Conservation (phyloP, 768 basidiomycete genomes). For the Tricholoma sp. region DNA sequence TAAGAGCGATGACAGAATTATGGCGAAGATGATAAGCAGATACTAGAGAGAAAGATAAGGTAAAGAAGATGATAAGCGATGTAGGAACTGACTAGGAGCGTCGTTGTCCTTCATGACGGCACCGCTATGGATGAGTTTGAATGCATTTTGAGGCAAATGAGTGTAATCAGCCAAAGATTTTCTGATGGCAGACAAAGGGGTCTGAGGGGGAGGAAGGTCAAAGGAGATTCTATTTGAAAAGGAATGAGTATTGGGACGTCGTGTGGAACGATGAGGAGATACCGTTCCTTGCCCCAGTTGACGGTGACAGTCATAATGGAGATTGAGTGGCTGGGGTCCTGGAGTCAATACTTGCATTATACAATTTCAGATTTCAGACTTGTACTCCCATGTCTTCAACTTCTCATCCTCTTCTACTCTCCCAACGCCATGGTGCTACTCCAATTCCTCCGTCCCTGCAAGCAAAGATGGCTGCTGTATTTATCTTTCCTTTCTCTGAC, state of each 20-base stretch:
- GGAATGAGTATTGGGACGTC: constrained; percentile 1
- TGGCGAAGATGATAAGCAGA: constrained; percentile 70
- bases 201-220: constrained; percentile 51
- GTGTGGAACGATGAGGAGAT: not conserved
- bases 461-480: constrained; percentile 89
- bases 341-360: constrained; percentile 12
- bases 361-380: constrained; percentile 11
- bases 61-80: not conserved
- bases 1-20: constrained; percentile 66
- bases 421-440: constrained; percentile 39
- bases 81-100: constrained; percentile 46
- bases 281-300: constrained; percentile 41
- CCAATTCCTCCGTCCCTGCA: constrained; percentile 87
- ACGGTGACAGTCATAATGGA: constrained; percentile 36
- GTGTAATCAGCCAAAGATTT: constrained; percentile 67
- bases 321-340: constrained; percentile 1
- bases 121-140: constrained; percentile 88
- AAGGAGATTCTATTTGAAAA: constrained; percentile 27
- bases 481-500: constrained; percentile 13
- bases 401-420: constrained; percentile 35
- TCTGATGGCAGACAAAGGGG: constrained; percentile 56
- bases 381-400: constrained; percentile 13
- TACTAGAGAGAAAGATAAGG: constrained; percentile 35
- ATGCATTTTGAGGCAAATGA: constrained; percentile 58
- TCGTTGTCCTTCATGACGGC: constrained; percentile 86